phyloP scores from a whole-genome alignment of 371 early-diverging fungal genomes.

The Mucor lusitanicus region DNA sequence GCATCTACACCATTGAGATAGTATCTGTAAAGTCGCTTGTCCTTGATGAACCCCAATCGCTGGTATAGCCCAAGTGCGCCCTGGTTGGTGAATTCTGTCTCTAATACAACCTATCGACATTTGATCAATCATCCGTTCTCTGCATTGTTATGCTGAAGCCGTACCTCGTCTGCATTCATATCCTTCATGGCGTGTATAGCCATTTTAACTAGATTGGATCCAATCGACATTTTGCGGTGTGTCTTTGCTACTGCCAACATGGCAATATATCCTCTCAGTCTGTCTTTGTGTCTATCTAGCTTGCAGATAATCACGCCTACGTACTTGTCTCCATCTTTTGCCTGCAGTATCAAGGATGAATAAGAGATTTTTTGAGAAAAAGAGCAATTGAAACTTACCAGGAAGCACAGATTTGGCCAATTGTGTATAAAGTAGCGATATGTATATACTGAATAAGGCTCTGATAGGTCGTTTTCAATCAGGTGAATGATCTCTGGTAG shows the following conservation, averaged over 20 bases:
- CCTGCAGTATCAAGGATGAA: conserved; percentile 32
- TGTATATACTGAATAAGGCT: conserved; percentile 96
- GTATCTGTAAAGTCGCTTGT: conserved; percentile 89
- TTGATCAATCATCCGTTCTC: neutral
- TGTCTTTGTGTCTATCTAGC: conserved; percentile 75
- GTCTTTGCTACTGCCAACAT: conserved; percentile 90
- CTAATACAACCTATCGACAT: conserved; percentile 72
- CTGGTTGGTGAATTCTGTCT: conserved; percentile 90
- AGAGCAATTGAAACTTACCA: conserved; percentile 45
- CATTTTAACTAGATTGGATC: conserved; percentile 70
- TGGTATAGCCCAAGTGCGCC: conserved; percentile 89
- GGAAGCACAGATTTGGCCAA: conserved; percentile 85
- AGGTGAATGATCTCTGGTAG: conserved; percentile 73
- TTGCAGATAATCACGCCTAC: conserved; percentile 92
- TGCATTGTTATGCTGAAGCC: neutral
- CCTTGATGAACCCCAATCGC: conserved; percentile 90
- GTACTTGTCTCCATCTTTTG: conserved; percentile 61
- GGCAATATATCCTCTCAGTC: conserved; percentile 91
- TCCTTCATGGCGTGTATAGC: conserved; percentile 78
- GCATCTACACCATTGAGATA: conserved; percentile 96
- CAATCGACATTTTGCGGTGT: conserved; percentile 83
- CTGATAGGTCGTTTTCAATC: conserved; percentile 90
- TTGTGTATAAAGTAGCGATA: conserved; percentile 95
- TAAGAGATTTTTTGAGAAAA: neutral
- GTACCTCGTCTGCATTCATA: conserved; percentile 86